Evolutionary conservation across 2,329 filamentous ascomycete species (phyloP).

Genomic region (Talaromyces sp.): DNA sequence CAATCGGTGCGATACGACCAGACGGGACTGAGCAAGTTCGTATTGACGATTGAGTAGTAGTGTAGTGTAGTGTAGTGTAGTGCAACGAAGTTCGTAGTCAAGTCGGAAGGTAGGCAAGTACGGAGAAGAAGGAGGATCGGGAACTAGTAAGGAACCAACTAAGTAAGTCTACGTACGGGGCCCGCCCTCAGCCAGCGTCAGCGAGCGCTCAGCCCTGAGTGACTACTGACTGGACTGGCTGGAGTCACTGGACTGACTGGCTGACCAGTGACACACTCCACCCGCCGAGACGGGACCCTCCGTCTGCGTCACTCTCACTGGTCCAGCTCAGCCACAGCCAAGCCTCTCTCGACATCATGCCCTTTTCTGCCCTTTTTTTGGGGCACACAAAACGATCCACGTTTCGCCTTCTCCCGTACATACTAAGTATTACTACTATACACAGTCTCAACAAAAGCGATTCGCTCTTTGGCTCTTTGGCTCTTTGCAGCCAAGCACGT

Average conservation of each 20-base stretch:
- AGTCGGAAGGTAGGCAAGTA: not conserved
- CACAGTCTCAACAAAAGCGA: too few species aligned
- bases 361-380: not conserved
- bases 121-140: not conserved
- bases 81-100: too few species aligned
- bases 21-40: not conserved
- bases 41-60: too few species aligned
- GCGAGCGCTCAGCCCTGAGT: not conserved
- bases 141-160: not conserved
- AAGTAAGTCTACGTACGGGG: too few species aligned
- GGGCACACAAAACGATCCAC: not conserved
- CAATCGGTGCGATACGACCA: not conserved
- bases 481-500: not conserved
- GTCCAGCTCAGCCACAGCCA: not conserved
- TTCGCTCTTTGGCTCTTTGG: not conserved
- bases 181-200: too few species aligned
- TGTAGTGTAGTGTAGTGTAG: not conserved
- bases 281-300: too few species aligned
- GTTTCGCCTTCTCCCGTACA: not conserved
- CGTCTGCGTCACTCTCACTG: not conserved
- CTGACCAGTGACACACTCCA: too few species aligned
- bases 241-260: too few species aligned
- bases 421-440: too few species aligned
- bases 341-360: not conserved
- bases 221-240: too few species aligned